Conservation (phyloP, 2,329 filamentous ascomycete genomes). For the Mariannaea elegans region DNA sequence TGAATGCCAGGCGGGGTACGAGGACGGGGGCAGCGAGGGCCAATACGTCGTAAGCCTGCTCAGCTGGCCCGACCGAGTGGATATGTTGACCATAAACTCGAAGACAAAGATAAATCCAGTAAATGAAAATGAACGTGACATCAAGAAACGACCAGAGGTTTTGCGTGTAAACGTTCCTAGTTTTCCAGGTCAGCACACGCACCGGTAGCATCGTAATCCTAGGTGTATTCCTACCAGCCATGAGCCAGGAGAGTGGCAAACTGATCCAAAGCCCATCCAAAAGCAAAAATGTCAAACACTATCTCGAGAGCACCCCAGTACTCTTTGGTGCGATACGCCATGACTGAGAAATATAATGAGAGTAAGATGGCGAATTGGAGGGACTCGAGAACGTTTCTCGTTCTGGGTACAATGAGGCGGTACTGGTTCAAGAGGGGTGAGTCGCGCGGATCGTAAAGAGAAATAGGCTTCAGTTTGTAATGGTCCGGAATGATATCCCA, state of each 20-base stretch:
- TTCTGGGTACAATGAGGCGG: slow-evolving; percentile 82
- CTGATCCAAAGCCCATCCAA: slow-evolving; percentile 83
- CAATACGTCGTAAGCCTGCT: slow-evolving; percentile 81
- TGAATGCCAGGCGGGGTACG: slow-evolving; percentile 82
- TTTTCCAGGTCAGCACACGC: slow-evolving; percentile 8
- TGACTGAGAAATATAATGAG: slow-evolving; percentile 74
- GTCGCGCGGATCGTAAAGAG: slow-evolving; percentile 79
- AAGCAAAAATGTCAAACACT: slow-evolving; percentile 76
- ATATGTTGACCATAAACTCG: slow-evolving; percentile 71
- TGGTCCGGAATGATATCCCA: slow-evolving; percentile 86
- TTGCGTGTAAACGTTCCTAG: slow-evolving; percentile 82
- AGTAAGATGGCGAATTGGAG: slow-evolving; percentile 77
- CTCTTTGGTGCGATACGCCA: slow-evolving; percentile 72
- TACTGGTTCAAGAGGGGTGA: slow-evolving; percentile 86
- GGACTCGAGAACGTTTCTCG: slow-evolving; percentile 78
- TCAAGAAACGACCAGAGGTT: slow-evolving; percentile 91
- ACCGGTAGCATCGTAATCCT: not conserved
- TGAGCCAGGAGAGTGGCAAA: slow-evolving; percentile 81
- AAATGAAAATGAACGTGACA: slow-evolving; percentile 79
- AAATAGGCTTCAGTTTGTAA: slow-evolving; percentile 85
- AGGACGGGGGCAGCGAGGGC: slow-evolving; percentile 81
- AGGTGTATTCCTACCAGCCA: slow-evolving; percentile 57
- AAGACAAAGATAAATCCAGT: slow-evolving; percentile 72
- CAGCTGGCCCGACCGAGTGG: slow-evolving; percentile 57
- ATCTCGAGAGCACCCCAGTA: slow-evolving; percentile 67